Evolutionary conservation across 768 basidiomycete genomes (phyloP), one percentile per base, ranked within the genome.

Genomic region (Hygrocybe coccinea): DNA sequence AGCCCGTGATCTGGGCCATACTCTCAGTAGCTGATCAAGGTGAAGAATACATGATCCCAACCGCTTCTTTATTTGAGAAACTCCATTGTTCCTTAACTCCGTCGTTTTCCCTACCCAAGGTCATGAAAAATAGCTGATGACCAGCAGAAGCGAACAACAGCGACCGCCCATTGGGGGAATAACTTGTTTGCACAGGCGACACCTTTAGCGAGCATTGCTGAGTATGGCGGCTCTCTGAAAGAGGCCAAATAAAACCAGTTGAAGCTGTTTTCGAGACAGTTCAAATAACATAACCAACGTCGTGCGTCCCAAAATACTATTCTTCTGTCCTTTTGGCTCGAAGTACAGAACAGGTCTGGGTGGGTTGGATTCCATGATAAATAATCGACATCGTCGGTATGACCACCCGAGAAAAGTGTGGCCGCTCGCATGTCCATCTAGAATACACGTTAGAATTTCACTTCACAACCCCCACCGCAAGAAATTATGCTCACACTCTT

Each of bases 271-370:
- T 12, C 15, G 34, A 14, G 14, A 33, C 15, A 12, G 10, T 49
- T 10, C 48, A 35, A 29, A 38, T 29, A 37, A 19, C 17, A 12
- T 8, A 49, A 71, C 82, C 59, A 71, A 91, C 89, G 88, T 68
- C 89, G 76, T 15, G 87, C 86, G 66, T 92, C 89, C 88, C 89
- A 92, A 63, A 90, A 91, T 1, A 86, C 85, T 24, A 91, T 78
- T 22, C 81, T 76, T 59, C 83, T 76, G 60, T 92, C 89, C 62
- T 81, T 86, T 64, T 85, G 82, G 61, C 89, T 85, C 14, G 87
- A 88, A 0, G 89, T 85, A 57, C 86, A 89, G 64, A 92, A 89
- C 14, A 90, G 70, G 37, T 91, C 89, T 3, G 89, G 87, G 60
- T 91, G 89, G 2, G 85, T 87, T 1, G 89, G 89, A 65, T 89